phyloP scores from a whole-genome alignment of 2,329 filamentous ascomycete genomes.

The Arthrobotrys sphaeroides region DNA sequence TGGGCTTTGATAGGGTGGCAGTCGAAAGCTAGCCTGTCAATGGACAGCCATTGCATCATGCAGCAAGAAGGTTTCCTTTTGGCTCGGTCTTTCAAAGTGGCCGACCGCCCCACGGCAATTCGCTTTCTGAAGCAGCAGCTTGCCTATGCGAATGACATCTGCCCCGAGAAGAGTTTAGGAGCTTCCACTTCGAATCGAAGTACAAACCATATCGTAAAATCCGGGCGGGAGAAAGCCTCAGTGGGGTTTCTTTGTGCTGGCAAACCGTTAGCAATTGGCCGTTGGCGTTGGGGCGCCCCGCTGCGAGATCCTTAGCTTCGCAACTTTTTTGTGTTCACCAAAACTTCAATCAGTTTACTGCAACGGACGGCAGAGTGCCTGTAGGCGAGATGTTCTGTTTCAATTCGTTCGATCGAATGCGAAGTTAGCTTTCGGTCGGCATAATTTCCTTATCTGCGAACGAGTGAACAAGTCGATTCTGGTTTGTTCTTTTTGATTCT shows the following conservation, averaged over 20 bases:
- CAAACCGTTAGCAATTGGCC: conserved; percentile 21
- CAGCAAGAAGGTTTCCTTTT: conserved; percentile 10
- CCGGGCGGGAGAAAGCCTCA: background rate
- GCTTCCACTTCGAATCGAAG: background rate
- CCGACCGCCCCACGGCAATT: conserved; percentile 10
- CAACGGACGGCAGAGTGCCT: conserved; percentile 6
- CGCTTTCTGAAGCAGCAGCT: conserved; percentile 21
- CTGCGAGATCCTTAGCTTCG: conserved; percentile 12
- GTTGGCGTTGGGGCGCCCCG: background rate
- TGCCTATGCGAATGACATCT: conserved; percentile 11
- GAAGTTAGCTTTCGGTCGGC: conserved; percentile 11
- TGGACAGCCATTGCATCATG: conserved; percentile 39
- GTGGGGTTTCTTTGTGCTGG: conserved; percentile 5
- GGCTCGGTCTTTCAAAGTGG: background rate
- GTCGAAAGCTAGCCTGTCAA: background rate
- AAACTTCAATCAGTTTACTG: conserved; percentile 15
- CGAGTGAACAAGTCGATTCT: no score
- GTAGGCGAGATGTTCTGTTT: conserved; percentile 11
- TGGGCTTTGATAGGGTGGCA: conserved; percentile 32
- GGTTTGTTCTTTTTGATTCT: background rate
- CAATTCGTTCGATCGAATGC: background rate
- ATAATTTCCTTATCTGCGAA: conserved; percentile 13
- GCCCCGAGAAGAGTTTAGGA: background rate
- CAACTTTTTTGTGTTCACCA: background rate
- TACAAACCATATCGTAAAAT: background rate